Percentiles rank a stretch among this genome's conserved stretches.
Conservation (phyloP, 2,329 filamentous ascomycete genomes). For the Colletotrichum sp. region DNA sequence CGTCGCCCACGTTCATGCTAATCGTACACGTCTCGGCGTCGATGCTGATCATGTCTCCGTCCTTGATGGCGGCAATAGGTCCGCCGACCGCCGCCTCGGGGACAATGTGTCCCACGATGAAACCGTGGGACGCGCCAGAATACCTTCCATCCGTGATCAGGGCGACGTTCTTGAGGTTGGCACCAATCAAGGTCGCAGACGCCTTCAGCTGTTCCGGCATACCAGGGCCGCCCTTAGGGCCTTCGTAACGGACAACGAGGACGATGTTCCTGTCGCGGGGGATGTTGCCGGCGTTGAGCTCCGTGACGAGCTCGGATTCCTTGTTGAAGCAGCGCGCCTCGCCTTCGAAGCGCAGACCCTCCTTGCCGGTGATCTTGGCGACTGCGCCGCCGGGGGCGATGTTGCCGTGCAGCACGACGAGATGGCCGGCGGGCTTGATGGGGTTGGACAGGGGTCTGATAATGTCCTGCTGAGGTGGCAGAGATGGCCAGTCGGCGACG, state of each 20-base stretch:
- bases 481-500: constrained; percentile 75
- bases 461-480: constrained; percentile 80
- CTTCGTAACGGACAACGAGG: constrained; percentile 92
- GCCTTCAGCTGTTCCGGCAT: constrained; percentile 97
- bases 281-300: constrained; percentile 73
- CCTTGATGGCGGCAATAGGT: constrained; percentile 80
- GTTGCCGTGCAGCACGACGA: constrained; percentile 88
- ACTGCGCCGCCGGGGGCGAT: constrained; percentile 88
- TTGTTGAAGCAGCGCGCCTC: constrained; percentile 86
- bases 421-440: constrained; percentile 85
- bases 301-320: constrained; percentile 77
- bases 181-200: constrained; percentile 90
- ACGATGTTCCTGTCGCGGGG: constrained; percentile 75
- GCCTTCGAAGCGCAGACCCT: constrained; percentile 82
- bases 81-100: constrained; percentile 91
- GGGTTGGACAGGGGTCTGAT: constrained; percentile 75
- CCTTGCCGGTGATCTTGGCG: constrained; percentile 96
- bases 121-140: constrained; percentile 85
- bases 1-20: constrained; percentile 67
- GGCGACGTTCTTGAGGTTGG: constrained; percentile 84
- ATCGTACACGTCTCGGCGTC: constrained; percentile 81
- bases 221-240: constrained; percentile 89
- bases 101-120: constrained; percentile 91
- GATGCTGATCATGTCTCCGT: constrained; percentile 87
- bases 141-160: constrained; percentile 94